phyloP scores from a whole-genome alignment of 305 asterid species.

The Solanum hybrid region DNA sequence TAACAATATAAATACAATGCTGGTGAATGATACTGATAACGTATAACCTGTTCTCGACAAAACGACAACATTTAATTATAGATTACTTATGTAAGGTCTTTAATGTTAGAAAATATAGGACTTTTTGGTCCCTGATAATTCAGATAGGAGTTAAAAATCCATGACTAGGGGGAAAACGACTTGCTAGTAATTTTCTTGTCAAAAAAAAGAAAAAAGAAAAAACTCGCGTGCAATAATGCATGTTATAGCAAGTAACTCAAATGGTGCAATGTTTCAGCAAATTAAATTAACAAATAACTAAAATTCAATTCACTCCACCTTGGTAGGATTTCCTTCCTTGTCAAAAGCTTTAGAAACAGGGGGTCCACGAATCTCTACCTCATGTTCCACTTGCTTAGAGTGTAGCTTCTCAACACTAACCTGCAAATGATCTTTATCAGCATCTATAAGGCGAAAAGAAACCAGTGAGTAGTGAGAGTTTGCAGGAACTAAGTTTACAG shows the following conservation, averaged over 20 bases:
- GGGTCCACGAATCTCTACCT: constrained; percentile 90
- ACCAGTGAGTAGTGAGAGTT: not conserved
- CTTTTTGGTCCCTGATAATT: not conserved
- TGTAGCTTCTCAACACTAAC: constrained; percentile 45
- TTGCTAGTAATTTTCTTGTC: not conserved
- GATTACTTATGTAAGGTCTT: not conserved
- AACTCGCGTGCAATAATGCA: not conserved
- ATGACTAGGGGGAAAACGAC: not conserved
- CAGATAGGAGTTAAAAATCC: not conserved
- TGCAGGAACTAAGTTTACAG: not conserved
- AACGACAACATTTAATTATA: not conserved
- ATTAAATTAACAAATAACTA: not conserved
- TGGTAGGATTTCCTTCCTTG: constrained; percentile 80
- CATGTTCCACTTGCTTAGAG: constrained; percentile 62
- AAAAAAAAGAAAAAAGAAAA: not conserved
- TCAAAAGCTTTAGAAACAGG: constrained; percentile 86
- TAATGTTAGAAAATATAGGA: not conserved
- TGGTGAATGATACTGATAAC: not conserved
- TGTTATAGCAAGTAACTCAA: not conserved
- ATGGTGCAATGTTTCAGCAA: not conserved
- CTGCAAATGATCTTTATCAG: constrained; percentile 28
- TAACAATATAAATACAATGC: not conserved
- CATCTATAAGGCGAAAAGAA: not conserved
- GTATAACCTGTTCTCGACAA: not conserved
- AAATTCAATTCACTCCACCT: constrained; percentile 38